These are phyloP conservation scores for Pezicula radicicola DNA, from an alignment of 2,329 filamentous ascomycete genomes.

Conservation along the genomic window DNA sequence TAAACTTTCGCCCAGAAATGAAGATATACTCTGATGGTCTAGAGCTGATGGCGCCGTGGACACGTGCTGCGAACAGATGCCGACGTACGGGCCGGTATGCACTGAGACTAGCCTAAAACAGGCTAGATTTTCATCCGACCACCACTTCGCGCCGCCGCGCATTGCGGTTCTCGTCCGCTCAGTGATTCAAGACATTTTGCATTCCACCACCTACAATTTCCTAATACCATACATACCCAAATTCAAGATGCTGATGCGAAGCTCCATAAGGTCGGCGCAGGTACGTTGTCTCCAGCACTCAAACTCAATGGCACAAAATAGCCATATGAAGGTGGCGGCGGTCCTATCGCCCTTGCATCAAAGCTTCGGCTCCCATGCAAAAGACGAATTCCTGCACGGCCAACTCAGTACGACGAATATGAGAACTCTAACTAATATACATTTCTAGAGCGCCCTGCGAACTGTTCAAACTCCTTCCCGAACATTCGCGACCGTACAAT, in stretches of 20 bases:
- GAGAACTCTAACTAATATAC: constrained; percentile 17
- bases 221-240: constrained; percentile 8
- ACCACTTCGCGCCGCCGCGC: not conserved
- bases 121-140: too few species aligned
- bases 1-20: not conserved
- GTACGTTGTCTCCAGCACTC: constrained; percentile 29
- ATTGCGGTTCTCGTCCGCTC: not conserved
- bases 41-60: too few species aligned
- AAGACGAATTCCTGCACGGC: not conserved
- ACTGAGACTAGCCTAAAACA: too few species aligned
- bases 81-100: too few species aligned
- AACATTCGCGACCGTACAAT: constrained; percentile 75
- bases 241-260: constrained; percentile 28
- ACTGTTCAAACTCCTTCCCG: constrained; percentile 23
- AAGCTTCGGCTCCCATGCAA: not conserved
- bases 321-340: not conserved
- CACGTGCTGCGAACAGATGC: too few species aligned
- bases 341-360: constrained; percentile 2
- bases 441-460: constrained; percentile 30
- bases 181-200: not conserved
- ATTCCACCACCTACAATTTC: constrained; percentile 9
- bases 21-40: not conserved
- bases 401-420: not conserved
- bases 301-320: constrained; percentile 18
- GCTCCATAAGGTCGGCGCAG: constrained; percentile 39